A percentile compares a stretch with the other conserved stretches of the same genome.
These are phyloP conservation scores for Aspergillus sp. DNA, from an alignment of 2,329 filamentous ascomycete species.

Conservation along the genomic window DNA sequence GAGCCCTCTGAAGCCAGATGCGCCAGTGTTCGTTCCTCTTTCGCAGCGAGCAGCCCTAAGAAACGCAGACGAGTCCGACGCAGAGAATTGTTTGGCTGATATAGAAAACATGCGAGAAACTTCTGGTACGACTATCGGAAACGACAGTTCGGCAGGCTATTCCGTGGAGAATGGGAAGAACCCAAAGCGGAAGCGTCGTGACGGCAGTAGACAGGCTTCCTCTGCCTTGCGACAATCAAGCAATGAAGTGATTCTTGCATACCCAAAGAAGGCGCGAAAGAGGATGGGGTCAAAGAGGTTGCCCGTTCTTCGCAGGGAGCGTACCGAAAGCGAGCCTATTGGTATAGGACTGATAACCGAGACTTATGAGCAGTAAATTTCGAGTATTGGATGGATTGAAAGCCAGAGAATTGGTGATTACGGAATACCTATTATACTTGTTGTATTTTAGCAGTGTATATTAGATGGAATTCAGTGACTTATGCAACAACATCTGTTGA, in stretches of 20 bases:
- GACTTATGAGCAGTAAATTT: background rate
- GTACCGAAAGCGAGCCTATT: slow-evolving; percentile 3
- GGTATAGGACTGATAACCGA: slow-evolving; percentile 2
- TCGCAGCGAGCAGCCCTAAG: background rate
- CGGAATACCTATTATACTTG: background rate
- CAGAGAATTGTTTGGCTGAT: background rate
- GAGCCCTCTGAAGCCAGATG: slow-evolving; percentile 29
- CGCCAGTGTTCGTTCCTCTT: slow-evolving; percentile 36
- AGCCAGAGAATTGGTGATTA: background rate
- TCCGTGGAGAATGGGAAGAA: background rate
- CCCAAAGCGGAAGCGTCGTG: background rate
- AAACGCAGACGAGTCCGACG: no score
- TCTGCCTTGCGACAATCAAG: background rate
- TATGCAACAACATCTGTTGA: background rate
- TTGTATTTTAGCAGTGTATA: background rate
- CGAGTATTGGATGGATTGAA: background rate
- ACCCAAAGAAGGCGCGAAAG: slow-evolving; percentile 4
- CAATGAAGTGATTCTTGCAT: slow-evolving; percentile 1
- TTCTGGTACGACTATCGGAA: background rate
- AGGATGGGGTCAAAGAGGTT: slow-evolving; percentile 1
- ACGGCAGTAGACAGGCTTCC: background rate
- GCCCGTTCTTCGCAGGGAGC: slow-evolving; percentile 1
- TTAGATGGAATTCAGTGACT: background rate
- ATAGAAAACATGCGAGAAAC: background rate
- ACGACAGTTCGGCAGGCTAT: background rate